A percentile compares a stretch with the other conserved stretches of the same genome.
These are phyloP conservation scores for Thyridium curvatum DNA, from an alignment of 2,329 filamentous ascomycete genomes.

Conservation along the genomic window DNA sequence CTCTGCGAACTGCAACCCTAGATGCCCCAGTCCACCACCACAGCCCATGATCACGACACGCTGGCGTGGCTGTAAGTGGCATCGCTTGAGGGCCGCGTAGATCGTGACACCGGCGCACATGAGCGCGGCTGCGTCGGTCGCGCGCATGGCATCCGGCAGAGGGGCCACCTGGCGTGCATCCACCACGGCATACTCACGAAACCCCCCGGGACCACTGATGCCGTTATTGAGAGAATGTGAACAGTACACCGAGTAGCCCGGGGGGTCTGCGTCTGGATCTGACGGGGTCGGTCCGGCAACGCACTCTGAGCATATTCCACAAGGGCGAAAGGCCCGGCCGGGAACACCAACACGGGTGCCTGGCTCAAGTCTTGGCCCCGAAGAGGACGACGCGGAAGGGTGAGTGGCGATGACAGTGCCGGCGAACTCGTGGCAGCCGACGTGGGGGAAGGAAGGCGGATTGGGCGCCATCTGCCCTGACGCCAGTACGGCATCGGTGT, in stretches of 20 bases:
- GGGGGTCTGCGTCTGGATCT: constrained; percentile 23
- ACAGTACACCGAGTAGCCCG: constrained; percentile 33
- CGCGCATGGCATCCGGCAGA: constrained; percentile 21
- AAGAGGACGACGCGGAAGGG: constrained; percentile 5
- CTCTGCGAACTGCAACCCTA: constrained; percentile 18
- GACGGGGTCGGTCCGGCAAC: constrained; percentile 7
- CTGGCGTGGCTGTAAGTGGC: constrained; percentile 19
- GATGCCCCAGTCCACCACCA: constrained; percentile 20
- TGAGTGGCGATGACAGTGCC: constrained; percentile 30
- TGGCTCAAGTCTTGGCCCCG: constrained; percentile 2
- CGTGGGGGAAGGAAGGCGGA: constrained; percentile 31
- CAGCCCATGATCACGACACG: constrained; percentile 32
- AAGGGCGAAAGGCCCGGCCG: constrained; percentile 31
- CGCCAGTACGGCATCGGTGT: constrained; percentile 26
- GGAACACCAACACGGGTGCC: constrained; percentile 31
- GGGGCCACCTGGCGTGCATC: constrained; percentile 27
- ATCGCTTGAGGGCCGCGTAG: constrained; percentile 30
- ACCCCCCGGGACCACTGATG: constrained; percentile 24
- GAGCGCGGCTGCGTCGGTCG: constrained; percentile 29
- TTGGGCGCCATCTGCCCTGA: constrained; percentile 17
- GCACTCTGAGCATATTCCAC: constrained; percentile 34
- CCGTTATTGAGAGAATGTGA: constrained; percentile 14
- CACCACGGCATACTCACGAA: constrained; percentile 33
- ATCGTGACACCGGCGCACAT: constrained; percentile 37
- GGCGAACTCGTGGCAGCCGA: constrained; percentile 38